These are phyloP conservation scores for Vanrija humicola DNA, from an alignment of 1,284 basidiomycete genomes.

Conservation along the genomic window DNA sequence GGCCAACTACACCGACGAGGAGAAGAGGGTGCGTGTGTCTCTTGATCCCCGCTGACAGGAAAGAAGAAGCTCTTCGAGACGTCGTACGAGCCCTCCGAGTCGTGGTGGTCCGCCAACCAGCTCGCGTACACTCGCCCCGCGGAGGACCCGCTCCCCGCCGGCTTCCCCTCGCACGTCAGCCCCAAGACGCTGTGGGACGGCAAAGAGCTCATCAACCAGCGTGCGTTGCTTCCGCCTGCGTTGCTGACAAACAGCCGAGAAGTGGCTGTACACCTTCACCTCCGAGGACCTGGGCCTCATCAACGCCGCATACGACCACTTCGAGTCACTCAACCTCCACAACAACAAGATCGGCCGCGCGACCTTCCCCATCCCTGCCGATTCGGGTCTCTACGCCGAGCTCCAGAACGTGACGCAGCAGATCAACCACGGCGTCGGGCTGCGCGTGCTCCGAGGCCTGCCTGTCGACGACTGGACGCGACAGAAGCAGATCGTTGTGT, in stretches of 20 bases:
- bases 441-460: constrained; percentile 25
- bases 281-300: constrained; percentile 16
- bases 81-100: constrained; percentile 21
- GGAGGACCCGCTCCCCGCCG: constrained; percentile 20
- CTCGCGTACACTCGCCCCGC: constrained; percentile 15
- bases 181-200: constrained; percentile 26
- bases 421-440: constrained; percentile 23
- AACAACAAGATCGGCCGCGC: not conserved
- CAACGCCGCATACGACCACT: constrained; percentile 22
- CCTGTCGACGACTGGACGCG: constrained; percentile 24
- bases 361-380: constrained; percentile 24
- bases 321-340: constrained; percentile 14
- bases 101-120: constrained; percentile 25
- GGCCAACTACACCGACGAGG: too few relatives aligned
- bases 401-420: constrained; percentile 14
- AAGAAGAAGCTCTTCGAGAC: constrained; percentile 13
- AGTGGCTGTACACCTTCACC: constrained; percentile 25
- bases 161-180: constrained; percentile 15
- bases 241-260: constrained; percentile 16
- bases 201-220: constrained; percentile 23
- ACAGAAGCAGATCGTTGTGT: constrained; percentile 22
- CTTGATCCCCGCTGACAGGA: too few relatives aligned
- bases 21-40: too few relatives aligned
- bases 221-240: constrained; percentile 10
- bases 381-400: constrained; percentile 13